Evolutionary conservation across 2,329 filamentous ascomycete genomes (phyloP).

Genomic region (Blastomyces gilchristii): DNA sequence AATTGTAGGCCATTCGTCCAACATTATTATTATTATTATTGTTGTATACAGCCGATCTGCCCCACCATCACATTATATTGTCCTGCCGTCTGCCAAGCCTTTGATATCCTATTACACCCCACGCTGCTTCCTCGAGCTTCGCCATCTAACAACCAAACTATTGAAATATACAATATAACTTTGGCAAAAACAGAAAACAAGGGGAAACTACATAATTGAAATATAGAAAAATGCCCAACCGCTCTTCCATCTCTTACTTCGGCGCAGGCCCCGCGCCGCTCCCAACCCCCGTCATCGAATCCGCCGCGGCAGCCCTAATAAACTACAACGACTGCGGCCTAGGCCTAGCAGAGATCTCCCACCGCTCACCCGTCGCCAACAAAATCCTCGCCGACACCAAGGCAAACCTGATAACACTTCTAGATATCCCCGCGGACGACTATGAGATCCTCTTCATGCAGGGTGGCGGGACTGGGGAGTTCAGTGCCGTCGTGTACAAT

Average conservation of each 20-base stretch:
- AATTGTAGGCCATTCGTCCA: too few relatives aligned
- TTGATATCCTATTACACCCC: background rate
- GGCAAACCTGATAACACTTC: constrained; percentile 57
- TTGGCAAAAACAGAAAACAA: background rate
- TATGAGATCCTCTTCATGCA: constrained; percentile 88
- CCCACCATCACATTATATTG: background rate
- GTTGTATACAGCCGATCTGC: background rate
- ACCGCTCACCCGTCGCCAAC: constrained; percentile 68
- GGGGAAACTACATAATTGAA: background rate
- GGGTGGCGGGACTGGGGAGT: constrained; percentile 75
- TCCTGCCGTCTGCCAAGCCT: too few relatives aligned
- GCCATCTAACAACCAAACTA: background rate
- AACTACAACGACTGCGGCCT: constrained; percentile 75
- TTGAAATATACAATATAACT: background rate
- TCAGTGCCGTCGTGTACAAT: constrained; percentile 76
- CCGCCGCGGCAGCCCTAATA: constrained; percentile 63
- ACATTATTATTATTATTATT: too few relatives aligned
- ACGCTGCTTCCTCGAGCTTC: background rate
- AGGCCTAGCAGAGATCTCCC: constrained; percentile 80
- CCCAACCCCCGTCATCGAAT: constrained; percentile 69
- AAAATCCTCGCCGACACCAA: constrained; percentile 73
- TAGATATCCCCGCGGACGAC: constrained; percentile 65
- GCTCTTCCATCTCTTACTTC: constrained; percentile 51
- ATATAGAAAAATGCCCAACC: constrained; percentile 9
- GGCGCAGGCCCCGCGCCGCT: constrained; percentile 83